Conservation (phyloP, 1,284 basidiomycete species). For the Malassezia japonica region DNA sequence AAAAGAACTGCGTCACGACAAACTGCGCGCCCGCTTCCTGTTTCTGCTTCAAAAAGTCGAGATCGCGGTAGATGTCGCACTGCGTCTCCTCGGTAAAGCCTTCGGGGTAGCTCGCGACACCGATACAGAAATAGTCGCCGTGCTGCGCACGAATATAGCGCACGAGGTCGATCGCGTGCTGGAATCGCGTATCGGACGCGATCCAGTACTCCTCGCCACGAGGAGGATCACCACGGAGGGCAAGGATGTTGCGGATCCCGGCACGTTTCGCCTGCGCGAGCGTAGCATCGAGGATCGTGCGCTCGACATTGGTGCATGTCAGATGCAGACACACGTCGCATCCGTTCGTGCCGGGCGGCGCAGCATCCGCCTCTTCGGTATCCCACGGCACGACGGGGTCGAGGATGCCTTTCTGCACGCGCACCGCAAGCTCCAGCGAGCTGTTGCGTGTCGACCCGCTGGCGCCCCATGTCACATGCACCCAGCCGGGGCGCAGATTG, state of each 20-base stretch:
- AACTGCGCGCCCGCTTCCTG: conserved; percentile 91
- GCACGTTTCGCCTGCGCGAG: conserved; percentile 69
- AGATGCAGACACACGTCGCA: conserved; percentile 86
- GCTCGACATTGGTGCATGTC: conserved; percentile 89
- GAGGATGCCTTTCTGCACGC: conserved; percentile 35
- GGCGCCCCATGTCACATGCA: conserved; percentile 86
- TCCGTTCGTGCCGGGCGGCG: conserved; percentile 49
- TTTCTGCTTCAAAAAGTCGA: conserved; percentile 72
- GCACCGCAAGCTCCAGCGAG: conserved; percentile 63
- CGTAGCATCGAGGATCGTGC: conserved; percentile 63
- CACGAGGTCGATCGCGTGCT: conserved; percentile 79
- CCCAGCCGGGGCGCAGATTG: conserved; percentile 53
- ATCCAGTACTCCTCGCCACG: conserved; percentile 86
- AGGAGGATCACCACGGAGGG: conserved; percentile 76
- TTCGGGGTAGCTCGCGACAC: conserved; percentile 88
- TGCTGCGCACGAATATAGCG: conserved; percentile 80
- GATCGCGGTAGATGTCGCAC: conserved; percentile 57
- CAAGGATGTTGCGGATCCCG: conserved; percentile 83
- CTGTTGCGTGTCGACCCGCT: conserved; percentile 85
- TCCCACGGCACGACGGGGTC: conserved; percentile 21
- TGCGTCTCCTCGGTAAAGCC: conserved; percentile 56
- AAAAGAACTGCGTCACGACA: conserved; percentile 94
- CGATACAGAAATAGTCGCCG: conserved; percentile 77
- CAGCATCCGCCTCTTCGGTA: not conserved
- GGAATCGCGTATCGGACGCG: conserved; percentile 72